Base-by-base conservation (phyloP, 164 flowering plant species). In the Paratinospora sagittata region DNA sequence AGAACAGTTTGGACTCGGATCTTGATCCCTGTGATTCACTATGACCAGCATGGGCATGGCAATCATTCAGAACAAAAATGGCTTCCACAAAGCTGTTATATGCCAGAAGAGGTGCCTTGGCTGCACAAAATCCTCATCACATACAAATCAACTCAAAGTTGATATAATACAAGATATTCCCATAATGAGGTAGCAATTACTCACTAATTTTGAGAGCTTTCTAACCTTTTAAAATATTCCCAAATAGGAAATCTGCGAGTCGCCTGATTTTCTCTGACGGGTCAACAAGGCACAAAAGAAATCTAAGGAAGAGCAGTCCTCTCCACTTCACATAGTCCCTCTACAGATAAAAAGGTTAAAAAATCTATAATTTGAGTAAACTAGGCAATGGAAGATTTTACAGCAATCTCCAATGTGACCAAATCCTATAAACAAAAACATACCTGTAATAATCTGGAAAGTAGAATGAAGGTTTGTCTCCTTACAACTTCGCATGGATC, bases 291-390 rank as follows among this genome's bases (percentile, higher is more conserved):
- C 92, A 87, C 47, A 93, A 69, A 66, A 96, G 96, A 80, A 96
- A 96, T 23, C 95, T 81, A 63, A 92, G 95, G 79, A 96, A 96
- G 63, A 96, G 89, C 33, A 93, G 85, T 66, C 99, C 98, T 79
- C 97, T 86, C 98, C 99, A 96, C 80, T 96, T 96, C 63, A 96
- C 99, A 79, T 96, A 96, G 82, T 96, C 99, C 79, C 96, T 84
- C 99, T 96, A 80, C n/a, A 72, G 6, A 74, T 52, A 21, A n/a
- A n/a, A 52, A 52, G n/a, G n/a, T 52, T 52, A 52, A n/a, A n/a
- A n/a, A n/a, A n/a, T n/a, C 16, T 10, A 52, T 52, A 19, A 52
- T 52, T 13, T 0, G 21, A 16, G 6, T 13, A 65, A 36, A 14
- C n/a, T 60, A 13, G 14, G 23, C 2, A 17, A 37, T 57, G n/a